Evolutionary conservation across 495 filamentous ascomycete species (phyloP).

Genomic region (Penicillium ucsense): DNA sequence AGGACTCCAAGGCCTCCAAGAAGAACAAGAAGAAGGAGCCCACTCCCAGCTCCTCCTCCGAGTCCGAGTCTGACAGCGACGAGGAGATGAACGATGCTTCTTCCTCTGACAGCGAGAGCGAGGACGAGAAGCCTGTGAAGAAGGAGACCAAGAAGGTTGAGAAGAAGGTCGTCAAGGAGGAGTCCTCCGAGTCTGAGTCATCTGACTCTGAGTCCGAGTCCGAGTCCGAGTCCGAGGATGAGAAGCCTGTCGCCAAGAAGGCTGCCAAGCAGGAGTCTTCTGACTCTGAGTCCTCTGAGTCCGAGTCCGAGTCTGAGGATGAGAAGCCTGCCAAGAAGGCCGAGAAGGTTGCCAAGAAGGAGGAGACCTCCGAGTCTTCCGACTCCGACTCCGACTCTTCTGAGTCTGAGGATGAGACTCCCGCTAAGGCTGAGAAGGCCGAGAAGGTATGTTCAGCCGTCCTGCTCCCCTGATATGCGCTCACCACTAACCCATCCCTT

Average conservation of each 20-base stretch:
- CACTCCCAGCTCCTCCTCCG: slow-evolving; percentile 39
- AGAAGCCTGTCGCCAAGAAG: slow-evolving; percentile 29
- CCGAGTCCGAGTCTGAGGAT: slow-evolving; percentile 25
- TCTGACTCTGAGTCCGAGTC: slow-evolving; percentile 16
- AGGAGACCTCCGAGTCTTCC: slow-evolving; percentile 17
- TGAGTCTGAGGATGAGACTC: slow-evolving; percentile 22
- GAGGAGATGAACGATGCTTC: slow-evolving; percentile 32
- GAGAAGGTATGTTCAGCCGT: slow-evolving; percentile 22
- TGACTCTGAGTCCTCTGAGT: slow-evolving; percentile 21
- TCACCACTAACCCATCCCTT: background rate
- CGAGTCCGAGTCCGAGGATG: slow-evolving; percentile 21
- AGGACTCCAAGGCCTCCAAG: slow-evolving; percentile 28
- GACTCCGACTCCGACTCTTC: slow-evolving; percentile 22
- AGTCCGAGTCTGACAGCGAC: slow-evolving; percentile 25
- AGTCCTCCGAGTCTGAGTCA: slow-evolving; percentile 10
- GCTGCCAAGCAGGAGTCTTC: slow-evolving; percentile 26
- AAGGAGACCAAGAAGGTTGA: slow-evolving; percentile 27
- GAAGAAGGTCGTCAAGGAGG: slow-evolving; percentile 35
- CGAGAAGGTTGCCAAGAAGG: slow-evolving; percentile 20
- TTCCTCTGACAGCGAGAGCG: slow-evolving; percentile 29
- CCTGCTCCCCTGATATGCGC: background rate
- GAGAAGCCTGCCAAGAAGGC: slow-evolving; percentile 30
- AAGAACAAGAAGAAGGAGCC: slow-evolving; percentile 41
- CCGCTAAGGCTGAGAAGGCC: slow-evolving; percentile 34
- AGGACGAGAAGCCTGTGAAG: slow-evolving; percentile 25